Evolutionary conservation across 2,329 filamentous ascomycete species (phyloP), one percentile per base, ranked within the genome.

Genomic region (Aspergillus piperis): DNA sequence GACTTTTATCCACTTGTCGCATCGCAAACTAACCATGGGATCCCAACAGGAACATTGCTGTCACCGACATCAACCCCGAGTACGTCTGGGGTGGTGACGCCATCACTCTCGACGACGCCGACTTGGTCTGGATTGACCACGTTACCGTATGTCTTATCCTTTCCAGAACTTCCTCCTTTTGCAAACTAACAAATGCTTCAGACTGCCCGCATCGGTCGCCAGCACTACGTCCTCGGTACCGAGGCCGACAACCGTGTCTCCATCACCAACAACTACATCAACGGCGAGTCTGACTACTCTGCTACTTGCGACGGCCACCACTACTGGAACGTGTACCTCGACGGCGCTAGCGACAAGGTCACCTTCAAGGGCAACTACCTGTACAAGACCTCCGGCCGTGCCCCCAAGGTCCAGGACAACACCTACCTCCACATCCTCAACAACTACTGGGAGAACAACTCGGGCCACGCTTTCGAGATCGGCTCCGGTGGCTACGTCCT

Each of bases 291-390:
- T 38, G 71, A 73, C 21, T 87, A 79, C 77, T 86, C 83, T 6
- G 81, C 86, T 5, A 83, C 80, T 48, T 87, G 85, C 72, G 77
- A 87, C 68, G 78, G 76, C 27, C 79, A 84, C 72, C 84, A 86
- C 75, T 86, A 87, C 80, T 87, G 85, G 84, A 80, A 75, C 36
- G 71, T 86, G 63, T 85, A 85, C 76, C 78, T 87, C 52, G 81
- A 79, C 42, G 85, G 86, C n/a, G 78, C 79, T 59, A 79, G 74
- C 70, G 85, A 88, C 69, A 68, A 82, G 62, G 77, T 87, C 68
- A 87, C 85, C 63, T 68, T 87, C 70, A 83, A 85, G 77, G 78
- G 79, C 65, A 87, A 87, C 80, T 86, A 86, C 76, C 77, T 87
- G 69, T 82, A 86, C 79, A 78, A 85, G 73, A 82, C 81, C 52